These are phyloP conservation scores for Cytospora piceae DNA, from an alignment of 2,329 filamentous ascomycete species.

Conservation along the genomic window DNA sequence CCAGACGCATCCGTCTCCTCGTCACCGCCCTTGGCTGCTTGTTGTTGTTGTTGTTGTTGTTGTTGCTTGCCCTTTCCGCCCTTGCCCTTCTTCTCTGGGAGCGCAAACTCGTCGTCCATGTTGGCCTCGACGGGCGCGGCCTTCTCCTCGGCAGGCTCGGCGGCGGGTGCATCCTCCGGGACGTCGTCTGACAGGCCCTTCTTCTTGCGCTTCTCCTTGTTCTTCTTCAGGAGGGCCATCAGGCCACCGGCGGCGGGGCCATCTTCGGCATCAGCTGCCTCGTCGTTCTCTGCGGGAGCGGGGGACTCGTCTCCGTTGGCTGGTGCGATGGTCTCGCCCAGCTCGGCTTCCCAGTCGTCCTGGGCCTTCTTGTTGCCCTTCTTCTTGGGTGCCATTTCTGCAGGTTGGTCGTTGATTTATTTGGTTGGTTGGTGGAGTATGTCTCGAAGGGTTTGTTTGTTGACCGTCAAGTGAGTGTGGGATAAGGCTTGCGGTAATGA, in stretches of 20 bases:
- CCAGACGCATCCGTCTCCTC: constrained; percentile 61
- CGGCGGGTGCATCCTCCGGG: constrained; percentile 62
- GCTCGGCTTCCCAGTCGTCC: constrained; percentile 93
- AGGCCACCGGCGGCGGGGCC: constrained; percentile 64
- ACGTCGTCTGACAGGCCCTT: constrained; percentile 77
- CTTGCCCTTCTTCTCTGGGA: constrained; percentile 77
- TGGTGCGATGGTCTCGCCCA: constrained; percentile 77
- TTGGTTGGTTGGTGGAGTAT: not conserved
- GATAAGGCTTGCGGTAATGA: not conserved
- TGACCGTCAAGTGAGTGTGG: not conserved
- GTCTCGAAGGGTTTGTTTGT: not conserved
- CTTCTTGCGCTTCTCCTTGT: constrained; percentile 86
- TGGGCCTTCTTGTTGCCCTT: constrained; percentile 82
- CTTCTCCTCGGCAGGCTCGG: constrained; percentile 53
- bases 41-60: constrained; percentile 50
- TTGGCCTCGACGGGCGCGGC: constrained; percentile 82
- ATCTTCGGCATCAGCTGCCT: constrained; percentile 56
- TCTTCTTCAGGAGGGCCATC: constrained; percentile 80
- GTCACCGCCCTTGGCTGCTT: constrained; percentile 48
- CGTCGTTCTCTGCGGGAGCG: constrained; percentile 47
- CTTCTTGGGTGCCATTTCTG: constrained; percentile 88
- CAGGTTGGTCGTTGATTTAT: not conserved
- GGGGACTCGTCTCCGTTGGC: constrained; percentile 52
- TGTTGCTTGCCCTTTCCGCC: constrained; percentile 57
- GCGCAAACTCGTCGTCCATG: constrained; percentile 83